Percentiles rank a stretch among this genome's conserved stretches.
Conservation (phyloP, 768 basidiomycete species). For the Leccinum barrowsii region DNA sequence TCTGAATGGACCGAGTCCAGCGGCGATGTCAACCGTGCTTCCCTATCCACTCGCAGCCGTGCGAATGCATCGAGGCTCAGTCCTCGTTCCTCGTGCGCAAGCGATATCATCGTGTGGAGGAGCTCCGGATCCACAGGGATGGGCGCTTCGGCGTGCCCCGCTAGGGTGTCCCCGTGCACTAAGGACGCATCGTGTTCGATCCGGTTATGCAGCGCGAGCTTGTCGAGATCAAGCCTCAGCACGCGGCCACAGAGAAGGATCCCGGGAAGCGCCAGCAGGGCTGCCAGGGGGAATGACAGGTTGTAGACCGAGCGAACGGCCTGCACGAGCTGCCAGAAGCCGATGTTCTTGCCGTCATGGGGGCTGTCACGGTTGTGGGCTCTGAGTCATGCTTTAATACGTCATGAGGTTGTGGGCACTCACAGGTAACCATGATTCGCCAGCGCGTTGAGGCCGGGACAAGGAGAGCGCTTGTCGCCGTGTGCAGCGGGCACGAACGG, state of each 20-base stretch:
- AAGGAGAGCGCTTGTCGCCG: conserved; percentile 58
- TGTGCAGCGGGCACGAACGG: conserved; percentile 26
- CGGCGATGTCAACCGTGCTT: conserved; percentile 29
- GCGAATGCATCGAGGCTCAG: conserved; percentile 49
- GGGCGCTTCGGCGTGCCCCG: conserved; percentile 41
- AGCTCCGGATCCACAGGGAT: conserved; percentile 35
- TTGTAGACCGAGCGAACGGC: conserved; percentile 59
- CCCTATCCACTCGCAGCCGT: conserved; percentile 45
- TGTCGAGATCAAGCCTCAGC: conserved; percentile 41
- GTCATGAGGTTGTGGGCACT: conserved; percentile 21
- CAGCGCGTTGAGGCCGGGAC: conserved; percentile 69
- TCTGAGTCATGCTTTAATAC: neutral
- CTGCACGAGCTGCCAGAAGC: conserved; percentile 42
- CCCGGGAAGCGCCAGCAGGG: conserved; percentile 47
- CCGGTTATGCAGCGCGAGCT: conserved; percentile 52
- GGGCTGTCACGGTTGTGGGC: conserved; percentile 39
- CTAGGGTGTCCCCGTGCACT: conserved; percentile 45
- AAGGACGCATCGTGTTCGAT: conserved; percentile 69
- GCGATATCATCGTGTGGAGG: conserved; percentile 29
- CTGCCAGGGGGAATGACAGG: conserved; percentile 51
- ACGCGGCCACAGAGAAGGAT: conserved; percentile 45
- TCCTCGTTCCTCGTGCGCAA: conserved; percentile 28
- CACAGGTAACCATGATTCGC: conserved; percentile 77
- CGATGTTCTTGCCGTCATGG: conserved; percentile 48
- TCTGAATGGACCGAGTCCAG: conserved; percentile 45